Percentiles rank a stretch among this genome's conserved stretches.
phyloP scores from a whole-genome alignment of 768 basidiomycete genomes.

The Mycena albidolilacea region DNA sequence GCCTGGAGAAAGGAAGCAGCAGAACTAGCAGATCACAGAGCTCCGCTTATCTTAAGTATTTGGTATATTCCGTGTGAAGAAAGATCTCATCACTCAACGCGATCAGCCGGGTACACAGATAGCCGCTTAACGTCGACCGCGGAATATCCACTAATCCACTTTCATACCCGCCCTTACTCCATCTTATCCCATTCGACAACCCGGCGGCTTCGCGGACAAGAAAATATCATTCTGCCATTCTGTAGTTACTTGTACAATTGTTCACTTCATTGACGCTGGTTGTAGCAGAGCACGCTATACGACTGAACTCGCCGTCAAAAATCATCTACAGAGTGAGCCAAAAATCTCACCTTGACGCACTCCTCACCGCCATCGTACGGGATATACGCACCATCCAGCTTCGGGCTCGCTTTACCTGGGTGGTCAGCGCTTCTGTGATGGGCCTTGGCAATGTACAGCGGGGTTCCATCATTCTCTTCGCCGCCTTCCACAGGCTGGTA shows the following conservation, averaged over 20 bases:
- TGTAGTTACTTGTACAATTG: neutral
- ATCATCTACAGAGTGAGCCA: neutral
- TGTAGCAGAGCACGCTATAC: slow-evolving; percentile 38
- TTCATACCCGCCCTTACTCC: too few species aligned
- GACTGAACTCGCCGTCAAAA: slow-evolving; percentile 1
- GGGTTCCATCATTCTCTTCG: slow-evolving; percentile 71
- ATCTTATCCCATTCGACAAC: too few species aligned
- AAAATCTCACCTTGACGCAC: slow-evolving; percentile 60
- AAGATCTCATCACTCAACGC: slow-evolving; percentile 12
- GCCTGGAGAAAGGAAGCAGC: neutral
- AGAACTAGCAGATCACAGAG: neutral
- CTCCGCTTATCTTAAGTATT: neutral
- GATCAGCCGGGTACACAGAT: neutral
- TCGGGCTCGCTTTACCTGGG: slow-evolving; percentile 76
- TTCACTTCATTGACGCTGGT: slow-evolving; percentile 14
- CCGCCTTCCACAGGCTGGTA: slow-evolving; percentile 78
- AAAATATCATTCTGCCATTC: slow-evolving; percentile 1
- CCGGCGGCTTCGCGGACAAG: too few species aligned
- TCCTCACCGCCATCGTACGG: slow-evolving; percentile 68
- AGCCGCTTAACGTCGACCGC: too few species aligned
- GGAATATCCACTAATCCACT: too few species aligned
- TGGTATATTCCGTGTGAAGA: neutral
- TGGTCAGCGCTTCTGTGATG: slow-evolving; percentile 64
- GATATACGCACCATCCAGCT: slow-evolving; percentile 70
- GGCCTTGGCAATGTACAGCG: slow-evolving; percentile 74